Evolutionary conservation across 2,329 filamentous ascomycete species (phyloP), one percentile per base, ranked within the genome.

Genomic region (Bipolaris bicolor): DNA sequence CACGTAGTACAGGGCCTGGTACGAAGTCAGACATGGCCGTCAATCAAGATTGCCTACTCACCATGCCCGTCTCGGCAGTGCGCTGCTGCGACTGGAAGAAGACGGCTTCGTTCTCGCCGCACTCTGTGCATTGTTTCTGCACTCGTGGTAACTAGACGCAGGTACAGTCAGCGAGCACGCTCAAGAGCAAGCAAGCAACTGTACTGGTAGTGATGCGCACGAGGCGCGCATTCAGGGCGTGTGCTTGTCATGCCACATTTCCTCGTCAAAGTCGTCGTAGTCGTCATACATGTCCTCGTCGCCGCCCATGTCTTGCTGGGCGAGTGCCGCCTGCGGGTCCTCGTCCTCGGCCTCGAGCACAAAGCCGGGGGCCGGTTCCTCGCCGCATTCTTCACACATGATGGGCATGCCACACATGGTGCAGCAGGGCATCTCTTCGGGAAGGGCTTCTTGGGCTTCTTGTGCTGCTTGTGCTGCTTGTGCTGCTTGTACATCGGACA

Each of bases 21-120:
- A 10, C n/a, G 33, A 4, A 31, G 57, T 72, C 39, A 71, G 67
- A 9, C 46, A 36, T 20, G 18, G 33, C n/a, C 31, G 10, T 18
- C 16, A 18, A 37, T 16, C 24, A 10, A 7, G 1, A 13, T 7
- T 13, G 11, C 9, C n/a, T 16, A 52, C 66, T 67, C 79, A 98
- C 95, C 95, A 99, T 99, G 81, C 95, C 95, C 43, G 95, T 99
- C 78, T 98, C 93, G 47, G 92, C 91, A 67, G 90, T 97, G 79
- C 95, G 90, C 82, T 98, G 93, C 77, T 99, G 95, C 61, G 93
- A 97, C 81, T 99, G 95, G 83, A 99, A 99, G 81, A 97, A 99
- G 58, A 99, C 96, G 44, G 93, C 92, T 80, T 98, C 93, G 68
- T 88, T 87, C 77, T 95, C 90, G 65, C 86, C 84, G 83, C 96